Conservation (phyloP, 129 eudicot species). For the Silybum marianum region DNA sequence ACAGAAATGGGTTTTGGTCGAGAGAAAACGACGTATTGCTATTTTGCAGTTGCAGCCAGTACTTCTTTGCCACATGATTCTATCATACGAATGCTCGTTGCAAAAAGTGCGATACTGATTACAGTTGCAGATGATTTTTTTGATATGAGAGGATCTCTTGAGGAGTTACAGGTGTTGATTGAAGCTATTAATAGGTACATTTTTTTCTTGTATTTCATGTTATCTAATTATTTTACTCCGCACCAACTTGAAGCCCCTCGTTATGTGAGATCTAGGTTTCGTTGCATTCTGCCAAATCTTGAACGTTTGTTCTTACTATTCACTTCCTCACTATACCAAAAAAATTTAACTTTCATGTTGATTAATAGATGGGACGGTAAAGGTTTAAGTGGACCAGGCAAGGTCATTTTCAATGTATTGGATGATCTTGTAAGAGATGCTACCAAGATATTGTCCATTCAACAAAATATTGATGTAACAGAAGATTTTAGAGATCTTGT, state of each 20-base stretch:
- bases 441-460: slow-evolving; percentile 29
- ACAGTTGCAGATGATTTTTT: slow-evolving; percentile 75
- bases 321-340: background rate
- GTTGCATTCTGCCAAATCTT: background rate
- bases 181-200: slow-evolving; percentile 53
- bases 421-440: slow-evolving; percentile 52
- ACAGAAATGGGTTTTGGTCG: slow-evolving; percentile 73
- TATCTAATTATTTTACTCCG: background rate
- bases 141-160: slow-evolving; percentile 54
- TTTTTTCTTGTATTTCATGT: background rate
- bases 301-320: background rate
- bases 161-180: slow-evolving; percentile 44
- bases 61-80: slow-evolving; percentile 50
- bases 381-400: slow-evolving; percentile 53
- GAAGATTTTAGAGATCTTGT: slow-evolving; percentile 46
- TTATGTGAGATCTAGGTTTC: background rate
- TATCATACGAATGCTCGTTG: slow-evolving; percentile 39
- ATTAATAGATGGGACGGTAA: slow-evolving; percentile 63
- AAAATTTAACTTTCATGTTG: background rate
- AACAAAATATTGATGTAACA: slow-evolving; percentile 30
- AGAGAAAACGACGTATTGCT: slow-evolving; percentile 60
- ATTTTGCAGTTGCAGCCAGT: slow-evolving; percentile 48
- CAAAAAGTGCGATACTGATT: slow-evolving; percentile 55
- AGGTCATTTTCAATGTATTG: slow-evolving; percentile 52
- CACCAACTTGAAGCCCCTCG: background rate